These are phyloP conservation scores for Rhizopogon salebrosus DNA, from an alignment of 768 basidiomycete genomes.

Conservation along the genomic window DNA sequence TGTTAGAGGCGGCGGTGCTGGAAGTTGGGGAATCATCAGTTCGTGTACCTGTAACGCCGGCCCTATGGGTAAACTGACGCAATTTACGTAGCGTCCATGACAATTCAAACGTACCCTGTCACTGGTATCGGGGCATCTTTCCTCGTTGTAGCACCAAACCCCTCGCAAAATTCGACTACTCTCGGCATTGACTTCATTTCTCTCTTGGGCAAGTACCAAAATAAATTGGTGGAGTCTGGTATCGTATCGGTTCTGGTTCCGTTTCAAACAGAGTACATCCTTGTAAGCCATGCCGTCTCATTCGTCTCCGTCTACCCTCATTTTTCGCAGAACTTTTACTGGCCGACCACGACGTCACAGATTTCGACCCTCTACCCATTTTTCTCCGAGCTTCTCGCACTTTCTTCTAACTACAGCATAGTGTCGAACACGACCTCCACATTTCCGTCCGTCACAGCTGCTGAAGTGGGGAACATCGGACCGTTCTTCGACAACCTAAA, in stretches of 20 bases:
- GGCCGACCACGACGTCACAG: slow-evolving; percentile 2
- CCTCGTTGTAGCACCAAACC: slow-evolving; percentile 8
- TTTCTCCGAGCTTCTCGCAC: slow-evolving; percentile 13
- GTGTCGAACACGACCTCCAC: slow-evolving; percentile 10
- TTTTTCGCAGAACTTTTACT: slow-evolving; percentile 11
- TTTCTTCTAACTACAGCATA: slow-evolving; percentile 11
- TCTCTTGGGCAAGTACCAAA: slow-evolving; percentile 16
- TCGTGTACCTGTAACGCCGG: not conserved
- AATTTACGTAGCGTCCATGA: slow-evolving; percentile 10
- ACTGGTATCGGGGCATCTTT: slow-evolving; percentile 9
- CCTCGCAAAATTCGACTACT: slow-evolving; percentile 5
- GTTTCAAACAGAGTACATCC: slow-evolving; percentile 4
- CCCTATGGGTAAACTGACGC: not conserved
- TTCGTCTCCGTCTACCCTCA: not conserved
- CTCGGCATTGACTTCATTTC: slow-evolving; percentile 16
- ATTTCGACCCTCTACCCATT: slow-evolving; percentile 10
- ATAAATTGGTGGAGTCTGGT: slow-evolving; percentile 8
- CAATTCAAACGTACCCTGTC: slow-evolving; percentile 9
- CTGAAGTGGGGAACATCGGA: slow-evolving; percentile 3
- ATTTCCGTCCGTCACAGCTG: slow-evolving; percentile 11
- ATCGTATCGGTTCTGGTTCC: slow-evolving; percentile 4
- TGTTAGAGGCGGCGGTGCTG: slow-evolving; percentile 46
- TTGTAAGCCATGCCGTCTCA: slow-evolving; percentile 7
- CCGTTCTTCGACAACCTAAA: slow-evolving; percentile 9
- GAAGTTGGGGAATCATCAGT: slow-evolving; percentile 45